Conservation (phyloP, 331 rosid genomes). For the Malus hybrid region DNA sequence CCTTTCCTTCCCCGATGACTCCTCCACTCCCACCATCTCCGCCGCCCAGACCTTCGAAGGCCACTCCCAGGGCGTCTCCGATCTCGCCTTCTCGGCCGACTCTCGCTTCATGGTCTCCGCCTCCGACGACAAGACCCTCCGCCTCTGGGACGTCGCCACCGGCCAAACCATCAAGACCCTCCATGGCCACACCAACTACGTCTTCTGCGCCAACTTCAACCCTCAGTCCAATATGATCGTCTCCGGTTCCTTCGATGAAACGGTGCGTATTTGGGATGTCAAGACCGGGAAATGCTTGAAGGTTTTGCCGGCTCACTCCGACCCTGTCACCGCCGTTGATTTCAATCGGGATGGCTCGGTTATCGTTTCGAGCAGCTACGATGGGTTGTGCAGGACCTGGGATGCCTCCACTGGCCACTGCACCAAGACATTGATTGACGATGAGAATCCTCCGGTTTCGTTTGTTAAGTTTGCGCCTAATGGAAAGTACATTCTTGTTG, state of each 20-base stretch:
- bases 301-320: conserved; percentile 87
- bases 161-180: conserved; percentile 65
- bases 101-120: conserved; percentile 74
- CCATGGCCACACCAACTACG: conserved; percentile 77
- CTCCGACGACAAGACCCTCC: conserved; percentile 87
- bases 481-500: conserved; percentile 79
- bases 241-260: conserved; percentile 91
- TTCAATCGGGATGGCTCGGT: conserved; percentile 72
- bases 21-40: conserved; percentile 33
- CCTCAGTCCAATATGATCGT: conserved; percentile 84
- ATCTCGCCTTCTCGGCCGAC: conserved; percentile 83
- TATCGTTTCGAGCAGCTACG: conserved; percentile 85
- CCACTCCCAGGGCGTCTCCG: conserved; percentile 84
- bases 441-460: conserved; percentile 89
- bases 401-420: conserved; percentile 90
- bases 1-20: conserved; percentile 32
- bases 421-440: conserved; percentile 76
- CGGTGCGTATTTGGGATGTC: conserved; percentile 90
- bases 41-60: conserved; percentile 70
- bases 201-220: conserved; percentile 80
- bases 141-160: conserved; percentile 79
- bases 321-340: conserved; percentile 84
- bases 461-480: conserved; percentile 88
- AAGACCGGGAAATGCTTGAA: conserved; percentile 71
- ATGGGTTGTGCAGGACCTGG: conserved; percentile 88